Conservation (phyloP, 2,329 filamentous ascomycete species). For the Clonostachys sp. region DNA sequence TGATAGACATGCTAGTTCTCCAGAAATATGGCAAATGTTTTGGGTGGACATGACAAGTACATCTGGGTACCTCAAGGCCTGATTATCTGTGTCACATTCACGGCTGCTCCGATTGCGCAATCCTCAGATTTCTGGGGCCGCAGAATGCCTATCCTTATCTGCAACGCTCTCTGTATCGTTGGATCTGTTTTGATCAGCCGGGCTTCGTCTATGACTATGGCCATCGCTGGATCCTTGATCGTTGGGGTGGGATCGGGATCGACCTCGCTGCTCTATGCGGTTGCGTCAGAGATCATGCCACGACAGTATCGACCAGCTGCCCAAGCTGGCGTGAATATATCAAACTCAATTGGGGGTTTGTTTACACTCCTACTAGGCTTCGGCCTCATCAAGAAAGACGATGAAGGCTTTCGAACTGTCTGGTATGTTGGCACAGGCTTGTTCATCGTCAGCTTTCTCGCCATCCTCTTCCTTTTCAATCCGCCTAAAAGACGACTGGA, state of each 20-base stretch:
- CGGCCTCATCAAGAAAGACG: slow-evolving; percentile 19
- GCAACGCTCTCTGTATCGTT: slow-evolving; percentile 21
- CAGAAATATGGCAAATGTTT: no score
- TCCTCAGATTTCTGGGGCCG: slow-evolving; percentile 32
- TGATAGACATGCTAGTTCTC: no score
- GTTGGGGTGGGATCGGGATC: slow-evolving; percentile 25
- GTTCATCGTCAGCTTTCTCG: no score
- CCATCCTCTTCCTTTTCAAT: slow-evolving; percentile 18
- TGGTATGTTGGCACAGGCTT: slow-evolving; percentile 18
- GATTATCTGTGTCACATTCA: no score
- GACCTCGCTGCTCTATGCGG: slow-evolving; percentile 30
- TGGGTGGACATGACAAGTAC: no score
- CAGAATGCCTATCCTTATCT: slow-evolving; percentile 29
- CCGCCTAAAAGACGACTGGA: slow-evolving; percentile 21
- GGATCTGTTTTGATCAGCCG: slow-evolving; percentile 28
- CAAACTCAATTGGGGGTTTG: slow-evolving; percentile 19
- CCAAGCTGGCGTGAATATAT: slow-evolving; percentile 23
- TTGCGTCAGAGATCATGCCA: slow-evolving; percentile 31
- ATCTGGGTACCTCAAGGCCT: no score
- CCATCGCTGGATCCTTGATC: slow-evolving; percentile 28
- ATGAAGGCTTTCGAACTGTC: slow-evolving; percentile 27
- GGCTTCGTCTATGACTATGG: slow-evolving; percentile 24
- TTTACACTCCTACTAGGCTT: slow-evolving; percentile 25
- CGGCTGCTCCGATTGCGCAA: no score
- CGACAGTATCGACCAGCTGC: slow-evolving; percentile 25